Conservation (phyloP, 208 protist genomes). For the Crithidia sp. region DNA sequence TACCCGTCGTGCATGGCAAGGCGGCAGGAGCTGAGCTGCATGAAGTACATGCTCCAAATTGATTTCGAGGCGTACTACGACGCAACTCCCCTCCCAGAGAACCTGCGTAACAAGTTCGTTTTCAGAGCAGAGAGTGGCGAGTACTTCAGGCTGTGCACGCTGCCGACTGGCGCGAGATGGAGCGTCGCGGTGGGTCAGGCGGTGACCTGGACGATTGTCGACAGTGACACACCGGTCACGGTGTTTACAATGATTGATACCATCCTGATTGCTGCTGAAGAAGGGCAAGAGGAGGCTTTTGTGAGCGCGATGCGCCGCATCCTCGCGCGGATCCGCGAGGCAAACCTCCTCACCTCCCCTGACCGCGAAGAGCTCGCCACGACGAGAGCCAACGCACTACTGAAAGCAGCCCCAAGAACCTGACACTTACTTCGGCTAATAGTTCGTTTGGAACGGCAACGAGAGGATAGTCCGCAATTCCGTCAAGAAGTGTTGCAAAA, state of each 20-base stretch:
- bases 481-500: background rate
- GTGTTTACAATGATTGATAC: background rate
- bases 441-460: background rate
- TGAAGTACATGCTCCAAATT: background rate
- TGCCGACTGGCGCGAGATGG: background rate
- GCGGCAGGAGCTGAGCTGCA: background rate
- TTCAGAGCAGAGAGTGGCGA: background rate
- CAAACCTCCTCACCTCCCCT: background rate
- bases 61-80: background rate
- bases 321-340: background rate
- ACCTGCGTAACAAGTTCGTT: background rate
- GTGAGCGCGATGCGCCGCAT: background rate
- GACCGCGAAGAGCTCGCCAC: background rate
- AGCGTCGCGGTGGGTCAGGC: background rate
- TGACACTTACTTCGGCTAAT: background rate
- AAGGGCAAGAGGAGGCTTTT: background rate
- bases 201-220: background rate
- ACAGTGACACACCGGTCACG: background rate
- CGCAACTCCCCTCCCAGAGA: background rate
- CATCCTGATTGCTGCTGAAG: background rate
- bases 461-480: background rate
- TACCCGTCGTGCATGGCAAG: too few species aligned
- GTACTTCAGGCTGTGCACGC: background rate
- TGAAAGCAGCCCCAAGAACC: background rate
- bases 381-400: background rate